Conservation (phyloP, 1,284 basidiomycete genomes). For the Rhodotorula sp. region DNA sequence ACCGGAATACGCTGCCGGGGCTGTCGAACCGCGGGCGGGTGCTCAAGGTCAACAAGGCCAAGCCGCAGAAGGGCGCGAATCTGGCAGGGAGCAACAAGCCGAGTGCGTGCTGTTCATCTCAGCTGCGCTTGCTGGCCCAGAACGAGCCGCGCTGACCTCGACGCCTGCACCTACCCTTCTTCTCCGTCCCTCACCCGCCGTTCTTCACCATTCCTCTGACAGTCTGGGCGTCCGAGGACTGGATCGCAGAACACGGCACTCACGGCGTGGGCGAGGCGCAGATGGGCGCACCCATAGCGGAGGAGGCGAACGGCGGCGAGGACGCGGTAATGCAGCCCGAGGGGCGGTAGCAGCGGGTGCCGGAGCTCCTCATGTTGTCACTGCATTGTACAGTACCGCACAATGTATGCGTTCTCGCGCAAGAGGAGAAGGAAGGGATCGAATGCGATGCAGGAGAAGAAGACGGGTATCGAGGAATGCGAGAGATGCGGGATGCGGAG, state of each 20-base stretch:
- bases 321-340: neutral
- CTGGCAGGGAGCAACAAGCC: constrained; percentile 38
- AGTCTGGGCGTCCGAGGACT: constrained; percentile 46
- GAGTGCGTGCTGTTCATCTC: constrained; percentile 27
- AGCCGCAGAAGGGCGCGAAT: constrained; percentile 40
- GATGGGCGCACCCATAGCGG: neutral
- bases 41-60: constrained; percentile 45
- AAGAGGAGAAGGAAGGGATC: too few relatives aligned
- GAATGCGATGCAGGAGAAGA: neutral
- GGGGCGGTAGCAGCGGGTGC: neutral
- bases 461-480: neutral
- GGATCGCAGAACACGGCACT: constrained; percentile 42
- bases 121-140: neutral
- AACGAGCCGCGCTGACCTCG: neutral
- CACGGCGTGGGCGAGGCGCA: constrained; percentile 10
- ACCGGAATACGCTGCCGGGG: constrained; percentile 44
- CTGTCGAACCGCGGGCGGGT: constrained; percentile 28
- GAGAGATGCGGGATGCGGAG: too few relatives aligned
- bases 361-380: too few relatives aligned
- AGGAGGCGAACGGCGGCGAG: neutral
- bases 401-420: neutral
- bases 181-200: neutral
- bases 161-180: neutral
- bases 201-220: neutral
- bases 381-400: neutral